phyloP scores from a whole-genome alignment of 495 filamentous ascomycete genomes.

The Hypoxylon rickii region DNA sequence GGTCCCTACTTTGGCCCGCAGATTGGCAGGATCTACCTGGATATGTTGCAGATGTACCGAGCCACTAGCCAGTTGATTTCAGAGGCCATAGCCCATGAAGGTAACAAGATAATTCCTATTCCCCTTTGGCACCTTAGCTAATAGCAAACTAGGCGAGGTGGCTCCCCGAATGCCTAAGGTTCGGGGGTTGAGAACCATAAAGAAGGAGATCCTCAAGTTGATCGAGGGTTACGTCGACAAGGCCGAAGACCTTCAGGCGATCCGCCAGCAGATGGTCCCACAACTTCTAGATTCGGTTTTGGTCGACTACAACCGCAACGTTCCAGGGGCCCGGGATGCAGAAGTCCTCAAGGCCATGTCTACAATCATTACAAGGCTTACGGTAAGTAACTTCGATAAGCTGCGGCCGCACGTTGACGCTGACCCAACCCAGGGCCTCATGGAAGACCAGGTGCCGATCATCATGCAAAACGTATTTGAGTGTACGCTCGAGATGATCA shows the following conservation, averaged over 20 bases:
- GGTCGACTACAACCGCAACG: constrained; percentile 95
- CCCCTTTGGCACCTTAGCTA: constrained; percentile 25
- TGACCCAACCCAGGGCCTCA: constrained; percentile 63
- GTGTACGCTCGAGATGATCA: constrained; percentile 99
- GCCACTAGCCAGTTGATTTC: constrained; percentile 96
- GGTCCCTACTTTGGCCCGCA: constrained; percentile 99
- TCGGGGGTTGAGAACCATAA: constrained; percentile 92
- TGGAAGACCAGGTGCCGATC: constrained; percentile 95
- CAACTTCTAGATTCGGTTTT: constrained; percentile 93
- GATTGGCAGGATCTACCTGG: constrained; percentile 94
- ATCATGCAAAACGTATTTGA: constrained; percentile 99
- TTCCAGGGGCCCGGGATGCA: constrained; percentile 92
- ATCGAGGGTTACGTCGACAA: constrained; percentile 98
- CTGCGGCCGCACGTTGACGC: constrained; percentile 1
- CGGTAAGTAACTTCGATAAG: constrained; percentile 63
- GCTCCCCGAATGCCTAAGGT: constrained; percentile 98
- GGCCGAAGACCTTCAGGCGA: constrained; percentile 92
- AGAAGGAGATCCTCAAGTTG: constrained; percentile 98
- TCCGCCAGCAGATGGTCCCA: constrained; percentile 92
- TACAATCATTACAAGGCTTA: constrained; percentile 92
- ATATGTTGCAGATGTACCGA: constrained; percentile 99
- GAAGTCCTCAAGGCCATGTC: constrained; percentile 98
- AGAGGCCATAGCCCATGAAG: constrained; percentile 82
- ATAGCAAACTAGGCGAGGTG: constrained; percentile 65
- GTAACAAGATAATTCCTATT: constrained; percentile 51